These are phyloP conservation scores for Agastache rugosa DNA, from an alignment of 257 asterid species.

Conservation along the genomic window DNA sequence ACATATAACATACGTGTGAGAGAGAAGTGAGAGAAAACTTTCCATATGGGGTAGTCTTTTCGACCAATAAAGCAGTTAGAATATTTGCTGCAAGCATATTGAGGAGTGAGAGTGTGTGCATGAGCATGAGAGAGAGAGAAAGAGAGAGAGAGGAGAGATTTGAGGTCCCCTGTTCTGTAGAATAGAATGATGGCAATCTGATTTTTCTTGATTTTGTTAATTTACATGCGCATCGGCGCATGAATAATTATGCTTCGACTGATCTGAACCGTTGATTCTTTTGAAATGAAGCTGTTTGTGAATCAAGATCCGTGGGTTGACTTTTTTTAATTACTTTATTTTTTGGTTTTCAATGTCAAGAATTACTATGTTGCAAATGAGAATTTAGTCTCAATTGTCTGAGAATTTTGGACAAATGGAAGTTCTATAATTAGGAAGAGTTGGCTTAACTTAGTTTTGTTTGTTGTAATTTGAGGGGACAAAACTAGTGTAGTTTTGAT, in stretches of 20 bases:
- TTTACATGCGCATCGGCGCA: neutral
- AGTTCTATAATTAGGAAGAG: too few species aligned
- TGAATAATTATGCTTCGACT: neutral
- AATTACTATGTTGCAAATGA: neutral
- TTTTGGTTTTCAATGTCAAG: neutral
- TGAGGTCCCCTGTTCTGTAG: neutral
- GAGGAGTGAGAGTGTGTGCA: conserved; percentile 1
- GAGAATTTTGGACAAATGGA: neutral
- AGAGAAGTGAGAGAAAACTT: conserved; percentile 20
- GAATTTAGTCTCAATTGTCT: too few species aligned
- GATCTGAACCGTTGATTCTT: conserved; percentile 11
- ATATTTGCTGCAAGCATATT: conserved; percentile 39
- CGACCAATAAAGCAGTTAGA: conserved; percentile 43
- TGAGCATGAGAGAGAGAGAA: conserved; percentile 7
- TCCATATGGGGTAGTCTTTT: neutral
- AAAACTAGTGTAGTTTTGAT: too few species aligned
- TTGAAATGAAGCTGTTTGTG: neutral
- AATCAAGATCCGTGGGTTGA: conserved; percentile 2
- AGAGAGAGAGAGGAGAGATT: conserved; percentile 24
- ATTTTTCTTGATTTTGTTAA: conserved; percentile 31
- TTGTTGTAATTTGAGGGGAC: too few species aligned
- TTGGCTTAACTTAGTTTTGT: too few species aligned
- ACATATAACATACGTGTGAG: conserved; percentile 5
- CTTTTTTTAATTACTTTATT: neutral
- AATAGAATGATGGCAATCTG: conserved; percentile 17